Conservation (phyloP, 192 early-diverging fungal genomes). For the Linnemannia zychae region DNA sequence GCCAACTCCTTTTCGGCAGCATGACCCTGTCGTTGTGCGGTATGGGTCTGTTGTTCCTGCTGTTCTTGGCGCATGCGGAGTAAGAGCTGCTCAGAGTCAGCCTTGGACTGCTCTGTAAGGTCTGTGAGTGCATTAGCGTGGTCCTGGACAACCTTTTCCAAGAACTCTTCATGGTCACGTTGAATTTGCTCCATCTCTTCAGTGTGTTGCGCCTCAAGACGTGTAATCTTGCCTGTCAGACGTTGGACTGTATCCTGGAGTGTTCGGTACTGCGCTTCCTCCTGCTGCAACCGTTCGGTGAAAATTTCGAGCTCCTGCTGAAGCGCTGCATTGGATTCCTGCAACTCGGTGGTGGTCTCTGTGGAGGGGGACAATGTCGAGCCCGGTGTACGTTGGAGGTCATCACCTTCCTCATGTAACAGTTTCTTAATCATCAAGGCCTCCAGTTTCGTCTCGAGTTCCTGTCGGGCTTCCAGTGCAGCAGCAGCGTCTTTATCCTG, state of each 20-base stretch:
- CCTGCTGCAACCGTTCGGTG: constrained; percentile 14
- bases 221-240: constrained; percentile 5
- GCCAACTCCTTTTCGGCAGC: background rate
- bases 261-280: constrained; percentile 25
- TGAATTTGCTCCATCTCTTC: constrained; percentile 22
- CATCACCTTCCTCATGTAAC: background rate
- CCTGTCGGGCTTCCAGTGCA: constrained; percentile 18
- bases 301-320: constrained; percentile 13
- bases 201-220: constrained; percentile 11
- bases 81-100: constrained; percentile 12
- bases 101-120: constrained; percentile 30
- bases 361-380: background rate
- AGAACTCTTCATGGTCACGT: constrained; percentile 35
- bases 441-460: constrained; percentile 20
- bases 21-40: no score
- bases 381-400: background rate
- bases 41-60: background rate
- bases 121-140: constrained; percentile 28
- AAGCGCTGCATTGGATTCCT: background rate
- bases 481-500: constrained; percentile 3
- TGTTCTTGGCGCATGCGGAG: background rate
- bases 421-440: constrained; percentile 1
- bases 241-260: constrained; percentile 35
- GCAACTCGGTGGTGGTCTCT: background rate
- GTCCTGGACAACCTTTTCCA: constrained; percentile 35